Conservation (phyloP, 192 early-diverging fungal species). For the Backusella circina region DNA sequence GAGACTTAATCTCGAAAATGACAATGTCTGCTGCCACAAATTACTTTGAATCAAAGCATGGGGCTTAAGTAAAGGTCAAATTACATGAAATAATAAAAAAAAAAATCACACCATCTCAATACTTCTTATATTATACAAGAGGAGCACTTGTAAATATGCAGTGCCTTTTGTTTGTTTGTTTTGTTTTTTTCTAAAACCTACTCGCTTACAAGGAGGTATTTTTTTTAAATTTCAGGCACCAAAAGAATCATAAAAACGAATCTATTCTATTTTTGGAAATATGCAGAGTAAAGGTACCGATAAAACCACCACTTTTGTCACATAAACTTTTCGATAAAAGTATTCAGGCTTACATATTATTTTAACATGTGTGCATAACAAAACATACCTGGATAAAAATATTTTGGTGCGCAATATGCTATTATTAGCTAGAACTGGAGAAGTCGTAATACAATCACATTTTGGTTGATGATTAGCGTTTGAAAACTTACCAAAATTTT, state of each 20-base stretch:
- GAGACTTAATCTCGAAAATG: conserved; percentile 9
- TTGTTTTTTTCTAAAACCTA: too few relatives aligned
- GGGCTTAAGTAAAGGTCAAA: not conserved
- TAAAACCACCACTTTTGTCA: not conserved
- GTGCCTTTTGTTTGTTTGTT: not conserved
- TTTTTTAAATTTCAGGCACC: not conserved
- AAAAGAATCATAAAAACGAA: not conserved
- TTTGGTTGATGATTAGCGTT: too few relatives aligned
- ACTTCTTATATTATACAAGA: not conserved
- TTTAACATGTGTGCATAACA: not conserved
- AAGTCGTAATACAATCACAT: too few relatives aligned
- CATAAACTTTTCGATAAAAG: not conserved
- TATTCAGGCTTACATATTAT: not conserved
- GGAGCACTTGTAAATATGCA: not conserved
- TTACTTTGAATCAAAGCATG: conserved; percentile 17
- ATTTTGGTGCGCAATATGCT: not conserved
- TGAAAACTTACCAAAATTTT: too few relatives aligned
- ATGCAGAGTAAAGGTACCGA: not conserved
- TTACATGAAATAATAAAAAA: not conserved
- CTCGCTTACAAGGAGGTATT: not conserved
- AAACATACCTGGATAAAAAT: not conserved
- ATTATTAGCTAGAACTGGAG: too few relatives aligned
- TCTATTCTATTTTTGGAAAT: not conserved
- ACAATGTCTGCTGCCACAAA: conserved; percentile 7
- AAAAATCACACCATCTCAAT: not conserved